Evolutionary conservation across 441 rosid genomes (phyloP).

Genomic region (Populus hybrid): DNA sequence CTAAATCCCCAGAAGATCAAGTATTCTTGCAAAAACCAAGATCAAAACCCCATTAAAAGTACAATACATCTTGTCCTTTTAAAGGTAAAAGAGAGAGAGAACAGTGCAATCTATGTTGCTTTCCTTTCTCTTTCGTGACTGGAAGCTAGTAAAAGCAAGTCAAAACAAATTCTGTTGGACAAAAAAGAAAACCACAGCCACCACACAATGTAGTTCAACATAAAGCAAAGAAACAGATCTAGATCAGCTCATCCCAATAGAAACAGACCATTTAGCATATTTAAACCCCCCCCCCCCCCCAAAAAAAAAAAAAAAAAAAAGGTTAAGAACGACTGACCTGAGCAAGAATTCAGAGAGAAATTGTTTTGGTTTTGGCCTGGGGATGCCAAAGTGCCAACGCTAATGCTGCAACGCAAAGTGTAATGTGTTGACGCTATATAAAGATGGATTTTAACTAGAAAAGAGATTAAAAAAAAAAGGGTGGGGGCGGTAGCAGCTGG

Average conservation of each 20-base stretch:
- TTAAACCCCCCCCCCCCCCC: not conserved
- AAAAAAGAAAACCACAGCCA: conserved; percentile 16
- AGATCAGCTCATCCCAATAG: conserved; percentile 29
- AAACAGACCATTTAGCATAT: not conserved
- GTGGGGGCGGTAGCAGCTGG: conserved; percentile 32
- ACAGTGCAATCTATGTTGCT: not conserved
- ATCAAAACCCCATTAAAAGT: conserved; percentile 14
- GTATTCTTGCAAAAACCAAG: conserved; percentile 12
- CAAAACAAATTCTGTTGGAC: not conserved
- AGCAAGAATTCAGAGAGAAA: conserved; percentile 39
- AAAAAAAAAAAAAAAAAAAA: conserved; percentile 16
- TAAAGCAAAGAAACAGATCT: conserved; percentile 45
- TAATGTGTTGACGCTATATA: conserved; percentile 30
- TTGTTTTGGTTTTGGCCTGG: not conserved
- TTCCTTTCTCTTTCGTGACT: not conserved
- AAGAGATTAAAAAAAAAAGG: not conserved
- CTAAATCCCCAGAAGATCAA: conserved; percentile 16
- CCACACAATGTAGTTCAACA: conserved; percentile 28
- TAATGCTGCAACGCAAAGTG: conserved; percentile 17
- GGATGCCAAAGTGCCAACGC: not conserved
- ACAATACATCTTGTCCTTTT: not conserved
- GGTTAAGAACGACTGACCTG: conserved; percentile 45
- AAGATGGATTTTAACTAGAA: conserved; percentile 15
- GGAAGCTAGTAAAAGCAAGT: conserved; percentile 19
- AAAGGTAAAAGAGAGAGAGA: too few relatives aligned